A percentile compares a stretch with the other conserved stretches of the same genome.
These are phyloP conservation scores for Fraxinus greggii DNA, from an alignment of 305 asterid genomes.

Conservation along the genomic window DNA sequence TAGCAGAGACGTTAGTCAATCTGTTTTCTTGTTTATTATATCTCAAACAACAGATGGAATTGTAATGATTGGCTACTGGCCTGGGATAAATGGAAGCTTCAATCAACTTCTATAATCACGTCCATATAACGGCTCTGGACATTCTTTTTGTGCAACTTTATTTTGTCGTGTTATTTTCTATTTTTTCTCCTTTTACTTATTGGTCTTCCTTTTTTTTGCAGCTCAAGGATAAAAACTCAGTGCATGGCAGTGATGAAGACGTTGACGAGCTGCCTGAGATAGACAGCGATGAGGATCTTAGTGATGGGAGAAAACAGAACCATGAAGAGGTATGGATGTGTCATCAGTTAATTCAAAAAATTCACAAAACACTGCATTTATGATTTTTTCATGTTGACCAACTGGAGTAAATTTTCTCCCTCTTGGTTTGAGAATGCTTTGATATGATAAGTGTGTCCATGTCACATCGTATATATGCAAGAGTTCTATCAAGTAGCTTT, in stretches of 20 bases:
- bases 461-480: background rate
- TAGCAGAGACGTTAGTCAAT: background rate
- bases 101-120: background rate
- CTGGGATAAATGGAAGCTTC: background rate
- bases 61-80: background rate
- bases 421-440: background rate
- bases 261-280: constrained; percentile 64
- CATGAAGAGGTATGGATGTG: constrained; percentile 68
- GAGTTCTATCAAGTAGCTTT: background rate
- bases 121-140: background rate
- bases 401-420: background rate
- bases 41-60: background rate
- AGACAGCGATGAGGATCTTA: constrained; percentile 87
- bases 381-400: background rate
- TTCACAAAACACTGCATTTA: background rate
- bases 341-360: background rate
- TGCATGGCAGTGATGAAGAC: constrained; percentile 94
- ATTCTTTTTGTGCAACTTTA: background rate
- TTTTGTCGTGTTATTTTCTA: background rate
- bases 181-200: background rate
- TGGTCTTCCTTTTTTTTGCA: constrained; percentile 35
- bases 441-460: background rate
- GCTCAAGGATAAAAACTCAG: constrained; percentile 84
- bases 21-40: background rate
- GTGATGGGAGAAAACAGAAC: constrained; percentile 51